phyloP scores from a whole-genome alignment of 257 asterid genomes.

The Capsicum chinense region DNA sequence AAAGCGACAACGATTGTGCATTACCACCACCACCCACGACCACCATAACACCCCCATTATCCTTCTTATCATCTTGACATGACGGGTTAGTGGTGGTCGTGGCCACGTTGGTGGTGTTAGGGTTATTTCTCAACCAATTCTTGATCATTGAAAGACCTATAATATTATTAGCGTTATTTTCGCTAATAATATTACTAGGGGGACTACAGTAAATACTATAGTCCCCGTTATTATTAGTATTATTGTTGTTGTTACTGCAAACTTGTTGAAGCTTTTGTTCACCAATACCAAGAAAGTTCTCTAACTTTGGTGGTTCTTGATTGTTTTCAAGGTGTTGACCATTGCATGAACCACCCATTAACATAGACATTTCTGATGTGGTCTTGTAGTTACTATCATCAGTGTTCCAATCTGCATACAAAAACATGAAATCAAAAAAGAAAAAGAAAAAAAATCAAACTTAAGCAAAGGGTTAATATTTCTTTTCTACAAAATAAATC shows the following conservation, averaged over 20 bases:
- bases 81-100: neutral
- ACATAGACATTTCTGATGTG: constrained; percentile 31
- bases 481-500: neutral
- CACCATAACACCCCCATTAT: neutral
- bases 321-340: constrained; percentile 37
- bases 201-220: neutral
- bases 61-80: constrained; percentile 32
- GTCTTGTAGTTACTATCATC: constrained; percentile 36
- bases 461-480: neutral
- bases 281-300: constrained; percentile 61
- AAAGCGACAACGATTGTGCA: constrained; percentile 64
- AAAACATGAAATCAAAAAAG: neutral
- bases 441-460: neutral
- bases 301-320: constrained; percentile 64
- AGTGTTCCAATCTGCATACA: constrained; percentile 62
- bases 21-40: neutral
- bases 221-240: neutral
- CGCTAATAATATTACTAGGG: constrained; percentile 16
- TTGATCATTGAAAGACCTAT: constrained; percentile 85
- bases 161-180: constrained; percentile 30
- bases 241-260: neutral
- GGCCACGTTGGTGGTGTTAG: constrained; percentile 23
- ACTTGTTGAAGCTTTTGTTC: constrained; percentile 36
- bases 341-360: constrained; percentile 46
- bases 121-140: constrained; percentile 72